Evolutionary conservation across 2,329 filamentous ascomycete genomes (phyloP).

Genomic region (Xylaria sp.): DNA sequence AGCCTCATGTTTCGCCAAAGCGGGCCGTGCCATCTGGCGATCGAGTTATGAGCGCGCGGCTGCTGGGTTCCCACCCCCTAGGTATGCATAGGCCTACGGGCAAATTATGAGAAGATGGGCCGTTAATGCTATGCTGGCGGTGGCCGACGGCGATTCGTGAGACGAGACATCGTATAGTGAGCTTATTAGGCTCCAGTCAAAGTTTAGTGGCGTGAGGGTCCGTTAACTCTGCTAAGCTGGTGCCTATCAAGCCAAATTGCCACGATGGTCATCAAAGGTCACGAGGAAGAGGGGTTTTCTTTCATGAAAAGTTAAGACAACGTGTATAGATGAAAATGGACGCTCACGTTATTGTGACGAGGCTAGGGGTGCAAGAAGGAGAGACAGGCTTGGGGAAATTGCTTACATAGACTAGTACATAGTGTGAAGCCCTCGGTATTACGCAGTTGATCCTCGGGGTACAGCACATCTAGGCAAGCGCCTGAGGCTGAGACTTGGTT

Average conservation of each 20-base stretch:
- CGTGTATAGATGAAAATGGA: conserved; percentile 1
- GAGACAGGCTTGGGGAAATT: not conserved
- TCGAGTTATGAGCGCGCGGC: not conserved
- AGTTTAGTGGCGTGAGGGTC: conserved; percentile 16
- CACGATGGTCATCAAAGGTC: conserved; percentile 6
- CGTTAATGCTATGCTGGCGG: not conserved
- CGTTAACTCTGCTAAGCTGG: conserved; percentile 13
- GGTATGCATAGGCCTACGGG: not conserved
- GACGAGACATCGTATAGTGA: conserved; percentile 16
- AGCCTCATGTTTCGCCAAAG: conserved; percentile 15
- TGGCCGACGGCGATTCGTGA: conserved; percentile 15
- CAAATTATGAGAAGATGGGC: not conserved
- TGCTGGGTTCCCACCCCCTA: not conserved
- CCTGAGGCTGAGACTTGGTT: conserved; percentile 36
- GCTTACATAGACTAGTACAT: not conserved
- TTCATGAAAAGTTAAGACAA: not conserved
- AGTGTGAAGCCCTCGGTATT: not conserved
- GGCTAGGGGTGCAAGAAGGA: conserved; percentile 12
- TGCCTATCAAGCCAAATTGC: not conserved
- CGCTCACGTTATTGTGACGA: conserved; percentile 4
- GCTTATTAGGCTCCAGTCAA: not conserved
- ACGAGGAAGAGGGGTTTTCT: not conserved
- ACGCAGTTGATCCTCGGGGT: not conserved
- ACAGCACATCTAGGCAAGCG: conserved; percentile 15
- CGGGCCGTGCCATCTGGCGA: conserved; percentile 22